Evolutionary conservation across 139 green algal species (phyloP), one percentile per base, ranked within the genome.

Genomic region (Limnomonas spitsbergensis): DNA sequence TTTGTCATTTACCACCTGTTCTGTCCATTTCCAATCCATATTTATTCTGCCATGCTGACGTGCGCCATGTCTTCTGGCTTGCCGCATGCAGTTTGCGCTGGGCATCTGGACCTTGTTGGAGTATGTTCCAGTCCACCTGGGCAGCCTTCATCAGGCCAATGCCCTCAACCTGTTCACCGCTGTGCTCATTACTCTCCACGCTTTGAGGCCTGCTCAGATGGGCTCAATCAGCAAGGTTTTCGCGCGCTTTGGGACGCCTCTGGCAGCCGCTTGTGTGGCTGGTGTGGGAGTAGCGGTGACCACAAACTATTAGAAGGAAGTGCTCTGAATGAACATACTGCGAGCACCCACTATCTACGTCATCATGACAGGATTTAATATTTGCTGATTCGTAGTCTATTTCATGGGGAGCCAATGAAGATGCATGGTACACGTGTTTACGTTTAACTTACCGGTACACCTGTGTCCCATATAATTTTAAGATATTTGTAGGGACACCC

Each of bases 161-260:
- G 96, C 96, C 0, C 85, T 99, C 14, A 90, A 90, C 40, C 88
- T 99, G 6, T 96, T 99, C 75, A 95, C 92, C 0, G 79, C 93
- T 3, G 80, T 92, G 54, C 83, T 98, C 47, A 79, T 68, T 27
- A 85, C 96, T 75, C 85, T 99, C 68, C 94, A 99, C 86, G 77
- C 85, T 0, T 34, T 93, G 75, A 84, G 93, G 2, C 80, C 82
- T 2, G 79, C 79, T 0, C 36, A 36, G 4, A 73, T 73, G 2
- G 53, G 70, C 1, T 38, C 72, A 3, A 32, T 68, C 36, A 80
- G 80, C 2, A 6, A 36, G 2, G 26, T 67, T 31, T 37, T 83
- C 31, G 78, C 69, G 4, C 82, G 77, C 32, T 82, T 83, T 47
- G 85, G 76, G 0, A 82, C 84, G n/a, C 88, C 87, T 14, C 68